Evolutionary conservation across 805 yeast species (phyloP).

Genomic region (Blastobotrys robertii): DNA sequence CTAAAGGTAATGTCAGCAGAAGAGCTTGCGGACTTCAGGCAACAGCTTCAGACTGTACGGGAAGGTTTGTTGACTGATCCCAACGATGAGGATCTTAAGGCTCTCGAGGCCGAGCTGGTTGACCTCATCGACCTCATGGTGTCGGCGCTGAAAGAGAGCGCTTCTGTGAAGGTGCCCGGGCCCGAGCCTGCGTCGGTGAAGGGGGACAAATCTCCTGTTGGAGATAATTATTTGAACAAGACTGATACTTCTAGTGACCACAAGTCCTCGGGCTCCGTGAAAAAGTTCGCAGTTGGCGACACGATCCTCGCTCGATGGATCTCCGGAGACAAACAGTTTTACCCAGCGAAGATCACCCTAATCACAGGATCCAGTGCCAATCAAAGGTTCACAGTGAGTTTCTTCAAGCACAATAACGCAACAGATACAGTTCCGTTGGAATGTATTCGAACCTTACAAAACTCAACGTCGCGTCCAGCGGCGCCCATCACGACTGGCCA

Average conservation of each 20-base stretch:
- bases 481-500: neutral
- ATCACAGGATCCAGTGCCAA: conserved; percentile 21
- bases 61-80: conserved; percentile 21
- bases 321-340: conserved; percentile 21
- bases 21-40: conserved; percentile 26
- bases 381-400: conserved; percentile 21
- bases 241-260: neutral
- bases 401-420: conserved; percentile 11
- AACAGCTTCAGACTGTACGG: conserved; percentile 24
- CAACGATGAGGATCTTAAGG: conserved; percentile 18
- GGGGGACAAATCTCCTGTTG: conserved; percentile 1
- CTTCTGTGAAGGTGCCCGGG: neutral
- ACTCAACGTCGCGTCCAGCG: neutral
- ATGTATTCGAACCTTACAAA: conserved; percentile 1
- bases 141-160: conserved; percentile 2
- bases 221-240: neutral
- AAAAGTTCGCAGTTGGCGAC: conserved; percentile 14
- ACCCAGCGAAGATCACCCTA: conserved; percentile 19
- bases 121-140: conserved; percentile 23
- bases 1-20: conserved; percentile 10
- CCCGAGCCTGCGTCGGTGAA: neutral
- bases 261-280: conserved; percentile 1
- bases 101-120: conserved; percentile 22
- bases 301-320: conserved; percentile 21
- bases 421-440: conserved; percentile 18